Conservation (phyloP, 768 basidiomycete genomes). For the Pleurotus sapidus region DNA sequence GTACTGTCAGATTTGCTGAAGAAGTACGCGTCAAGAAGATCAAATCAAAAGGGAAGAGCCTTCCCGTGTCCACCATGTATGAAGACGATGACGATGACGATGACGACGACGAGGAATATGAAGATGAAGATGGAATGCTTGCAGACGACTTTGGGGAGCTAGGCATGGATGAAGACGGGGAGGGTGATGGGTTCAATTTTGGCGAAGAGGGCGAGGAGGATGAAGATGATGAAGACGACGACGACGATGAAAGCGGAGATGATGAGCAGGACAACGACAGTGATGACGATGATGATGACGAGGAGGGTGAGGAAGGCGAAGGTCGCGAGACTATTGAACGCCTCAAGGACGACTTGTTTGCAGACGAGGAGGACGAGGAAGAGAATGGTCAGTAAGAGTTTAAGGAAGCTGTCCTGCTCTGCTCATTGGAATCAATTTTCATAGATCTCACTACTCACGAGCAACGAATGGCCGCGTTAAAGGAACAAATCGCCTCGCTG, state of each 20-base stretch:
- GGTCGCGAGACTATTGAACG: constrained; percentile 47
- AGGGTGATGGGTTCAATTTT: constrained; percentile 20
- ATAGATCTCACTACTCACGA: constrained; percentile 76
- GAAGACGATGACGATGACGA: constrained; percentile 36
- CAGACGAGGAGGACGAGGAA: constrained; percentile 21
- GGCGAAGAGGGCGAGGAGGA: constrained; percentile 44
- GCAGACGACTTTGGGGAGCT: constrained; percentile 27
- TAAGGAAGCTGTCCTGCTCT: constrained; percentile 10
- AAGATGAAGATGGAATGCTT: constrained; percentile 23
- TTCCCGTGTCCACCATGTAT: constrained; percentile 44
- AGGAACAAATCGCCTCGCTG: constrained; percentile 74
- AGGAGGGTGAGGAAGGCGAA: constrained; percentile 27
- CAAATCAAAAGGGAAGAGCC: constrained; percentile 64
- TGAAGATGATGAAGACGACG: constrained; percentile 37
- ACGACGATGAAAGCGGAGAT: constrained; percentile 24
- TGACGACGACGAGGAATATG: constrained; percentile 33
- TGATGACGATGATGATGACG: constrained; percentile 24
- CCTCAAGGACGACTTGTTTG: constrained; percentile 63
- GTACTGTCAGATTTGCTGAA: constrained; percentile 76
- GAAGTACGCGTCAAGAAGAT: constrained; percentile 82
- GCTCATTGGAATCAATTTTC: background rate
- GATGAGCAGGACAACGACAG: constrained; percentile 26
- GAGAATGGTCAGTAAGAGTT: constrained; percentile 15
- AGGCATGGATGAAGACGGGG: constrained; percentile 33
- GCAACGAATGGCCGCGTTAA: constrained; percentile 69